Percentiles rank a stretch among this genome's conserved stretches.
Evolutionary conservation across 2,329 filamentous ascomycete species (phyloP).

Genomic region (Herpotrichia juniperi): DNA sequence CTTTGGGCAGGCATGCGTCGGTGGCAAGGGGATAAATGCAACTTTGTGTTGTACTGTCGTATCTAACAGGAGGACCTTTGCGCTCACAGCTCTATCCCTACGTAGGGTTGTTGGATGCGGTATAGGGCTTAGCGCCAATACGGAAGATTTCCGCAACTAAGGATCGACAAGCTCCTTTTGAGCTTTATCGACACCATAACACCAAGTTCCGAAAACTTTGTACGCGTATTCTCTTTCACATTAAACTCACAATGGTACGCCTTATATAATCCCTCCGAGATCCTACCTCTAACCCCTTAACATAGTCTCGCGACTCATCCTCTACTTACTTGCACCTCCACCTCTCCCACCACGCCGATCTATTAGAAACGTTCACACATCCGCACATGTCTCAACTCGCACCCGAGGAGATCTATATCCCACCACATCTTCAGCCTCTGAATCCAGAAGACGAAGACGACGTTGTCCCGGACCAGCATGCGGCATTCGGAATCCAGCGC

Average conservation of each 20-base stretch:
- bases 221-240: too few relatives aligned
- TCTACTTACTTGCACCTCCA: constrained; percentile 80
- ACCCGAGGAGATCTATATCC: constrained; percentile 80
- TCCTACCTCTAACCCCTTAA: constrained; percentile 3
- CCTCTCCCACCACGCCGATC: constrained; percentile 72
- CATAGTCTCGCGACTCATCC: constrained; percentile 70
- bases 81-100: too few relatives aligned
- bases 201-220: too few relatives aligned
- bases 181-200: too few relatives aligned
- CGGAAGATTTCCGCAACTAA: too few relatives aligned
- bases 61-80: too few relatives aligned
- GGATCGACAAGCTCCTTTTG: too few relatives aligned
- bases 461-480: constrained; percentile 86
- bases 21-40: too few relatives aligned
- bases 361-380: constrained; percentile 68
- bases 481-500: constrained; percentile 83
- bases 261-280: neutral
- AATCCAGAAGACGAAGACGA: constrained; percentile 91
- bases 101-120: too few relatives aligned
- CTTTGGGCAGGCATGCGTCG: too few relatives aligned
- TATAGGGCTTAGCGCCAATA: too few relatives aligned
- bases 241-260: neutral
- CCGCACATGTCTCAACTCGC: constrained; percentile 34
- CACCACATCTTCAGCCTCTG: constrained; percentile 77
- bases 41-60: too few relatives aligned